Conservation (phyloP, 2,329 filamentous ascomycete species). For the Trichophyton rubrum region DNA sequence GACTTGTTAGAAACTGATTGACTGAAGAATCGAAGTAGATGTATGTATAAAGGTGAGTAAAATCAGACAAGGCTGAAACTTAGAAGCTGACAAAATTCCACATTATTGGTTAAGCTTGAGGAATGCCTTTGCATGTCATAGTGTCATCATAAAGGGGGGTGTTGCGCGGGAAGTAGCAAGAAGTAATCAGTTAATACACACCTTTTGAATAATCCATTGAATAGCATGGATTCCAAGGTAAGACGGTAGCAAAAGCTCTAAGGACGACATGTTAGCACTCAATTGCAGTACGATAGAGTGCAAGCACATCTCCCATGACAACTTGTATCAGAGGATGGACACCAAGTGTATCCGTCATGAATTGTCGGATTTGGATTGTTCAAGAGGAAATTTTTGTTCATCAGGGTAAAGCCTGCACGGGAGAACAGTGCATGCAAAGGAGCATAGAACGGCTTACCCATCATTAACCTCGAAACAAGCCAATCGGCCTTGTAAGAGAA, state of each 20-base stretch:
- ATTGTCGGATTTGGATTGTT: conserved; percentile 49
- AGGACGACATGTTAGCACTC: background rate
- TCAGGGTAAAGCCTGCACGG: conserved; percentile 14
- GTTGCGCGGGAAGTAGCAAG: conserved; percentile 2
- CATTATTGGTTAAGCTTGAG: conserved; percentile 52
- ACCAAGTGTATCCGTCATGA: conserved; percentile 36
- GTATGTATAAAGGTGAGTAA: conserved; percentile 11
- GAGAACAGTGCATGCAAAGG: background rate
- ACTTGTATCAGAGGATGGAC: background rate
- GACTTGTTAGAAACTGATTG: conserved; percentile 19
- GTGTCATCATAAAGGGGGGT: conserved; percentile 44
- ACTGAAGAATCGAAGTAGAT: conserved; percentile 7
- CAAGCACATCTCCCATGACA: background rate
- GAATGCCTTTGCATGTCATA: conserved; percentile 55
- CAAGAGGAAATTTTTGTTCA: conserved; percentile 29
- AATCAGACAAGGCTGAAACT: conserved; percentile 62
- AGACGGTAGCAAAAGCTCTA: background rate
- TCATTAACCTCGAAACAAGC: background rate
- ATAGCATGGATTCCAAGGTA: background rate
- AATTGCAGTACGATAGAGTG: conserved; percentile 2
- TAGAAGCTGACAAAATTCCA: conserved; percentile 48
- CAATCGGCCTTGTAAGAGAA: background rate
- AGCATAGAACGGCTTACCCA: conserved; percentile 1
- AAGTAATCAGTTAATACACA: background rate
- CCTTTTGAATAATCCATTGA: background rate